Percentiles rank a stretch among this genome's conserved stretches.
Conservation (phyloP, 1,284 basidiomycete species). For the Trametes versicolor region DNA sequence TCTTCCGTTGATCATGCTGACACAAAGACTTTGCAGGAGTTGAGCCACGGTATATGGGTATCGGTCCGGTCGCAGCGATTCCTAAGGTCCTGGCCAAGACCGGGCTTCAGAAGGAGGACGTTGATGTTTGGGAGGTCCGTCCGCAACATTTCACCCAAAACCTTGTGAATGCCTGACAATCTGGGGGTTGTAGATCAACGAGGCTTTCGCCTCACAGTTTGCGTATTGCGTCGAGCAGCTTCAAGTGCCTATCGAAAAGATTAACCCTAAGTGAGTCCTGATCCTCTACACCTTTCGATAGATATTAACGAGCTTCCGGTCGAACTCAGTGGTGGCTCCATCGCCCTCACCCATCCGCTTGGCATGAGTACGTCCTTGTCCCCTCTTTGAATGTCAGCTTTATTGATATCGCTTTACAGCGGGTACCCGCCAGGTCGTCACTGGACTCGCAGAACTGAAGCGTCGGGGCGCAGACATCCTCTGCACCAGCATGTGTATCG, state of each 20-base stretch:
- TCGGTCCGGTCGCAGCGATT: constrained; percentile 87
- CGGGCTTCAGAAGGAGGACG: constrained; percentile 83
- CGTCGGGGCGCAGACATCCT: constrained; percentile 72
- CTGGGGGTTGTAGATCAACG: constrained; percentile 69
- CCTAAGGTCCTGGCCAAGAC: constrained; percentile 80
- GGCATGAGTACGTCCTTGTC: constrained; percentile 75
- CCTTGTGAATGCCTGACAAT: neutral
- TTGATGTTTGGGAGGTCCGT: constrained; percentile 88
- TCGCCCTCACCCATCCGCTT: constrained; percentile 84
- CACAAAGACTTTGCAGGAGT: constrained; percentile 60
- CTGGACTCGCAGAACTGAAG: constrained; percentile 82
- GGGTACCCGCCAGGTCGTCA: constrained; percentile 78
- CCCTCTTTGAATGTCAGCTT: constrained; percentile 1
- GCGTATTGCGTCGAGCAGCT: constrained; percentile 85
- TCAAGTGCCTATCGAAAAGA: constrained; percentile 82
- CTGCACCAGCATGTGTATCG: constrained; percentile 91
- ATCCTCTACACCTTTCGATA: neutral
- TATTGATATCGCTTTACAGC: constrained; percentile 39
- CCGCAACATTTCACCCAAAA: constrained; percentile 25
- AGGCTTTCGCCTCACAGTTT: constrained; percentile 86
- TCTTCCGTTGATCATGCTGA: neutral
- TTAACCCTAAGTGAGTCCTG: constrained; percentile 81
- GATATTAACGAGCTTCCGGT: neutral
- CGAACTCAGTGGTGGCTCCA: constrained; percentile 78
- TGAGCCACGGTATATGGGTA: constrained; percentile 87